phyloP scores from a whole-genome alignment of 108 stramenopile species.

The Pseudonitzschia multiseries region DNA sequence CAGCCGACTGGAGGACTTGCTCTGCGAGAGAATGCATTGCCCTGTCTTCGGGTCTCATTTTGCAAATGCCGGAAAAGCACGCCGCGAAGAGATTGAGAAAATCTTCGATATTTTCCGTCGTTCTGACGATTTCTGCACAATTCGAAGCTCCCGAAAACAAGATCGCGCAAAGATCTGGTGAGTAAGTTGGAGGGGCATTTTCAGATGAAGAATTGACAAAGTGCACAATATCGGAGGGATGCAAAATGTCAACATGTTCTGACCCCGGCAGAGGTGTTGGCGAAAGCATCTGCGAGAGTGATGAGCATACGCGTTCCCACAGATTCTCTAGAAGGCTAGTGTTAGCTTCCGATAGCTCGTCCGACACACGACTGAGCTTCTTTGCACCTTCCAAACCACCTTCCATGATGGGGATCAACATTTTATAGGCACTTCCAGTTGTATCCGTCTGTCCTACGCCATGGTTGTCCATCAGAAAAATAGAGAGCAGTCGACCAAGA shows the following conservation, averaged over 20 bases:
- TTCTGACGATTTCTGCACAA: conserved; percentile 34
- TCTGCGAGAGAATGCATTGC: conserved; percentile 40
- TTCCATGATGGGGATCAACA: conserved; percentile 51
- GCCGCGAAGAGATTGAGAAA: conserved; percentile 49
- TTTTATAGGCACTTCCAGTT: conserved; percentile 35
- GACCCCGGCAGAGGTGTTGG: background rate
- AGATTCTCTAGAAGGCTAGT: conserved; percentile 22
- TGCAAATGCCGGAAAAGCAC: conserved; percentile 59
- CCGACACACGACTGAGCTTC: conserved; percentile 29
- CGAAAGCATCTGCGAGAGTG: conserved; percentile 26
- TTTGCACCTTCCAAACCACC: conserved; percentile 46
- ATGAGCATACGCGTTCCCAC: conserved; percentile 27
- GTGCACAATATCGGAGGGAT: conserved; percentile 20
- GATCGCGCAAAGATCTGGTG: conserved; percentile 23
- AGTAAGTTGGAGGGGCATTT: conserved; percentile 1
- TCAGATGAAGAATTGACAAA: conserved; percentile 17
- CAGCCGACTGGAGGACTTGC: conserved; percentile 41
- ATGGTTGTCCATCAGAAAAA: conserved; percentile 39
- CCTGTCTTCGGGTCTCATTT: conserved; percentile 42
- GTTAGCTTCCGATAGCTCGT: conserved; percentile 15
- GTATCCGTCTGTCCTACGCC: background rate
- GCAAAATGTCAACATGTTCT: background rate
- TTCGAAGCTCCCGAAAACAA: conserved; percentile 30
- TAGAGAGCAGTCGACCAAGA: conserved; percentile 45
- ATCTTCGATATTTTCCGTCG: background rate